These are phyloP conservation scores for Heterobasidion irregulare DNA, from an alignment of 1,284 basidiomycete species.

Conservation along the genomic window DNA sequence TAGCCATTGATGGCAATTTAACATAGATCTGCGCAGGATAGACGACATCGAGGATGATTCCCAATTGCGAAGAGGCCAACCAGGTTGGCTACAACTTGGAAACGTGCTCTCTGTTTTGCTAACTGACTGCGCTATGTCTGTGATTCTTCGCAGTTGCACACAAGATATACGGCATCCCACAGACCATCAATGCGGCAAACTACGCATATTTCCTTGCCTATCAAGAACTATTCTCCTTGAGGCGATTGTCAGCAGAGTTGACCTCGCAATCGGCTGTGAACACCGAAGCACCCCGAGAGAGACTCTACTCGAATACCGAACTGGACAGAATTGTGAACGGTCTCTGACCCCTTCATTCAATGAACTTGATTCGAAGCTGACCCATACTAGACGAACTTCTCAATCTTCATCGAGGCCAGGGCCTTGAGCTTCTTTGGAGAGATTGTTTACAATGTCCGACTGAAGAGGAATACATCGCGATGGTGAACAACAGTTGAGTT, in stretches of 20 bases:
- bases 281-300: conserved; percentile 10
- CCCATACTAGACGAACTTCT: conserved; percentile 67
- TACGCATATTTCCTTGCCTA: conserved; percentile 94
- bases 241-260: conserved; percentile 20
- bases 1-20: not conserved
- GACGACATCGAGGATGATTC: conserved; percentile 98
- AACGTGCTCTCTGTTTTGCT: conserved; percentile 1
- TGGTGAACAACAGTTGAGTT: conserved; percentile 90
- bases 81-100: conserved; percentile 37
- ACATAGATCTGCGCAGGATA: conserved; percentile 42
- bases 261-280: not conserved
- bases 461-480: conserved; percentile 90
- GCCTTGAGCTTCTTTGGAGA: conserved; percentile 91
- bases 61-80: conserved; percentile 81
- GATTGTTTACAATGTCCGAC: conserved; percentile 90
- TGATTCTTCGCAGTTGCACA: conserved; percentile 63
- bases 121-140: not conserved
- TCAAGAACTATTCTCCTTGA: conserved; percentile 64
- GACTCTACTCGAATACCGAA: conserved; percentile 30
- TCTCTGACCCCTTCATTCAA: conserved; percentile 17
- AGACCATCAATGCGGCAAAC: conserved; percentile 97
- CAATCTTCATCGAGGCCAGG: conserved; percentile 91
- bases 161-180: conserved; percentile 92
- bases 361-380: not conserved
- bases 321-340: conserved; percentile 68